A percentile compares a stretch with the other conserved stretches of the same genome.
These are phyloP conservation scores for Fusarium armeniacum DNA, from an alignment of 2,329 filamentous ascomycete genomes.

Conservation along the genomic window DNA sequence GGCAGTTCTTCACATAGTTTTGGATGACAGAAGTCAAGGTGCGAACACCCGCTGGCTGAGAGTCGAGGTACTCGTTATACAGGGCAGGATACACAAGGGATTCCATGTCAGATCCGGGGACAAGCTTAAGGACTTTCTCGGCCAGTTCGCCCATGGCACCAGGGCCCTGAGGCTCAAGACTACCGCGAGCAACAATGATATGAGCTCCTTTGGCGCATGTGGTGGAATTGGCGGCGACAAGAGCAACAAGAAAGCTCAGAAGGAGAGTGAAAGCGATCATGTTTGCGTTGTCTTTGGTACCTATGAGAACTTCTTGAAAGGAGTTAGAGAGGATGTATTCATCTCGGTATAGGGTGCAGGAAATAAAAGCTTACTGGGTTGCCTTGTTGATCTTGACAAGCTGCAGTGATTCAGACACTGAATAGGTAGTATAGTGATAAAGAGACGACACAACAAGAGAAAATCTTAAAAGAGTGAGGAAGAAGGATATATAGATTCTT, in stretches of 20 bases:
- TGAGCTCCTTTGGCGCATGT: constrained; percentile 39
- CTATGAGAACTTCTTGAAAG: neutral
- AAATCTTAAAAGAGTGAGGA: neutral
- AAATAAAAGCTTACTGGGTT: neutral
- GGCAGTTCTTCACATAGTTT: constrained; percentile 35
- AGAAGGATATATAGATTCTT: constrained; percentile 16
- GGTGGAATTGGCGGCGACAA: neutral
- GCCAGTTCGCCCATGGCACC: constrained; percentile 41
- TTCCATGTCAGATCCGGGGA: constrained; percentile 41
- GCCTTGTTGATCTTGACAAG: neutral
- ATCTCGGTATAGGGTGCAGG: neutral
- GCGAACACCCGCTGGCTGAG: constrained; percentile 35
- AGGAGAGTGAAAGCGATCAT: constrained; percentile 28
- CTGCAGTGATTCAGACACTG: neutral
- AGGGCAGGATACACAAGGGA: constrained; percentile 43
- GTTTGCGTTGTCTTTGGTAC: neutral
- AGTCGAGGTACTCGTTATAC: constrained; percentile 35
- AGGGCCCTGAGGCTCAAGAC: constrained; percentile 37
- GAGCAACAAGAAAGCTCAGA: constrained; percentile 7
- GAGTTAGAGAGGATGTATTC: constrained; percentile 16
- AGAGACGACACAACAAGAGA: neutral
- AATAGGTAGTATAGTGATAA: neutral
- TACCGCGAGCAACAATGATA: constrained; percentile 42
- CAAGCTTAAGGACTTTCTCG: neutral
- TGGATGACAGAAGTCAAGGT: constrained; percentile 25